Evolutionary conservation across 768 basidiomycete genomes (phyloP).

Genomic region (Porpolomopsis calyptriformis): DNA sequence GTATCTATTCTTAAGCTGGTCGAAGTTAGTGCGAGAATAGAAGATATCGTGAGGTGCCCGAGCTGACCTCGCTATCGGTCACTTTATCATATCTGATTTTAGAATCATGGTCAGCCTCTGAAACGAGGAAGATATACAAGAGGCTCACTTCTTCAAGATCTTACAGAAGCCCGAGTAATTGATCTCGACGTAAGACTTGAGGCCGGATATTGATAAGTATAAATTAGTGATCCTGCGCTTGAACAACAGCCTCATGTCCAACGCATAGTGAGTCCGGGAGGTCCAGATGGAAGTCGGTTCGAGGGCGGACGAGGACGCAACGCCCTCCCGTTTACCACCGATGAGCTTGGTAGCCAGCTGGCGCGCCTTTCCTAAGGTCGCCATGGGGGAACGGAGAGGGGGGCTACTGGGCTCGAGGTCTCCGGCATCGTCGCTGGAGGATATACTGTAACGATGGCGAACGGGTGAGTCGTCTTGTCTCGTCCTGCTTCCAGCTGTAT

Average conservation of each 20-base stretch:
- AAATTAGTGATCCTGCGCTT: constrained; percentile 81
- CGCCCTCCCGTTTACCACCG: constrained; percentile 36
- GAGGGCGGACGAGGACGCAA: constrained; percentile 26
- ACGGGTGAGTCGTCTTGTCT: constrained; percentile 13
- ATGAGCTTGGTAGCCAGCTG: constrained; percentile 38
- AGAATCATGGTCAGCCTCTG: constrained; percentile 5
- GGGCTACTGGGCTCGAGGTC: constrained; percentile 32
- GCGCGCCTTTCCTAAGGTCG: constrained; percentile 20
- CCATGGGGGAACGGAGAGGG: constrained; percentile 16
- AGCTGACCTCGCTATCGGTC: constrained; percentile 51
- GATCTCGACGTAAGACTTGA: constrained; percentile 81
- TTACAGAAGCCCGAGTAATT: constrained; percentile 93
- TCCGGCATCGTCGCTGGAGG: constrained; percentile 31
- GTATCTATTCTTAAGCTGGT: constrained; percentile 67
- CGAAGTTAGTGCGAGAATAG: constrained; percentile 2
- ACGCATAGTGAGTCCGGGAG: constrained; percentile 67
- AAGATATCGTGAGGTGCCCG: background rate
- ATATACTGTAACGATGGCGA: constrained; percentile 14
- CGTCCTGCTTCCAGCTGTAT: constrained; percentile 6
- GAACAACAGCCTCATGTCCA: constrained; percentile 73
- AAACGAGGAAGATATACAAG: background rate
- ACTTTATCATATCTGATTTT: constrained; percentile 82
- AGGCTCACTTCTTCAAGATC: constrained; percentile 81
- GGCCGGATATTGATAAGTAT: constrained; percentile 64
- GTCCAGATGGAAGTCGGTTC: constrained; percentile 65